These are phyloP conservation scores for Nicotiana rustica DNA, from an alignment of 305 asterid species.

Conservation along the genomic window DNA sequence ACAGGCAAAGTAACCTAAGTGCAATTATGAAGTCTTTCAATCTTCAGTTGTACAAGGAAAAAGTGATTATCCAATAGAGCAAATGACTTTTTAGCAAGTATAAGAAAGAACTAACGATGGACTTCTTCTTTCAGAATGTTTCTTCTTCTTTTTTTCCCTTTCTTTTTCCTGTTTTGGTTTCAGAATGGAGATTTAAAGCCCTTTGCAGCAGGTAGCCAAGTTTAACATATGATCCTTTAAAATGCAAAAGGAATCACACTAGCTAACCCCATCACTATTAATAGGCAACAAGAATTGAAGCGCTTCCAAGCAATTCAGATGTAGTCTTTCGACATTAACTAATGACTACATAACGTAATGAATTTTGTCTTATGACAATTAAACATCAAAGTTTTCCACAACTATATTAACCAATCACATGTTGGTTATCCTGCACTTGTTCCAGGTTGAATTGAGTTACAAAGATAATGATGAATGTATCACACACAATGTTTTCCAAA, in stretches of 20 bases:
- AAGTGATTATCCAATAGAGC: background rate
- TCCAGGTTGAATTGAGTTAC: constrained; percentile 24
- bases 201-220: background rate
- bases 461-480: background rate
- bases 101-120: background rate
- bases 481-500: background rate
- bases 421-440: background rate
- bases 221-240: background rate
- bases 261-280: background rate
- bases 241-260: background rate
- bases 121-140: constrained; percentile 21
- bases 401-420: constrained; percentile 8
- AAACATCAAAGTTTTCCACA: background rate
- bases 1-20: background rate
- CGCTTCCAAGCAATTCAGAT: constrained; percentile 23
- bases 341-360: constrained; percentile 7
- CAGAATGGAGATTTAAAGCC: background rate
- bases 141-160: background rate
- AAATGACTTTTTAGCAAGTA: constrained; percentile 3
- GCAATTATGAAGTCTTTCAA: constrained; percentile 10
- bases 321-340: background rate
- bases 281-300: background rate
- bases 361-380: background rate
- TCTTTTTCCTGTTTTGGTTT: constrained; percentile 4
- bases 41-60: constrained; percentile 6